Evolutionary conservation across 2,329 filamentous ascomycete species (phyloP).

Genomic region (Colletotrichum tropicale): DNA sequence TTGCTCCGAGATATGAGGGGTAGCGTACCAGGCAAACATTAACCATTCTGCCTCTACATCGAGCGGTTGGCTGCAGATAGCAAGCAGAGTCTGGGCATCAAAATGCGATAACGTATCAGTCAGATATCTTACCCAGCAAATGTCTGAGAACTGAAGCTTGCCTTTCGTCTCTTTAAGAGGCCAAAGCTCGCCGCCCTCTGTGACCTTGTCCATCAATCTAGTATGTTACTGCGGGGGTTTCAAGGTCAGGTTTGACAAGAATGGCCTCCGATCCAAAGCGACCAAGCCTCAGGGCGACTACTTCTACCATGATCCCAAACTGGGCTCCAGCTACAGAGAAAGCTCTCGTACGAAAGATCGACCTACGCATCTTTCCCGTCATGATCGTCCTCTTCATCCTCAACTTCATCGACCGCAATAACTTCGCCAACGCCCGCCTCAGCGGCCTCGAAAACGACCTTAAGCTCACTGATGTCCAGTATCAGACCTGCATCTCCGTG

Average conservation of each 20-base stretch:
- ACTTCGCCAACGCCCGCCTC: conserved; percentile 25
- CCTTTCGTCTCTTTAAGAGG: background rate
- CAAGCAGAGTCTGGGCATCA: background rate
- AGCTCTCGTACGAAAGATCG: conserved; percentile 33
- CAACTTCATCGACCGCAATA: conserved; percentile 29
- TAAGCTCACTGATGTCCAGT: conserved; percentile 34
- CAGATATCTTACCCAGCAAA: background rate
- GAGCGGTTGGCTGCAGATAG: background rate
- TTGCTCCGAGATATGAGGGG: background rate
- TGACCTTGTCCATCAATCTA: background rate
- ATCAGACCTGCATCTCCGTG: background rate
- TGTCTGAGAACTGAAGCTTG: rapidly evolving
- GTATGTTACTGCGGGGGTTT: rapidly evolving
- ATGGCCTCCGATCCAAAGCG: background rate
- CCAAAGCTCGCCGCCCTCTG: background rate
- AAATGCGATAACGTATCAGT: background rate
- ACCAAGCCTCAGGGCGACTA: background rate
- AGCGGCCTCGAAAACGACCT: conserved; percentile 37
- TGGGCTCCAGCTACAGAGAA: conserved; percentile 14
- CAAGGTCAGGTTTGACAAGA: background rate
- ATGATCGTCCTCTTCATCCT: conserved; percentile 41
- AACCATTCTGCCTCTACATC: background rate
- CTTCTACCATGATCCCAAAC: background rate
- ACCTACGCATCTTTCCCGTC: conserved; percentile 32
- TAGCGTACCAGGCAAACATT: background rate